These are phyloP conservation scores for Rhizopogon vinicolor DNA, from an alignment of 768 basidiomycete genomes.

Conservation along the genomic window DNA sequence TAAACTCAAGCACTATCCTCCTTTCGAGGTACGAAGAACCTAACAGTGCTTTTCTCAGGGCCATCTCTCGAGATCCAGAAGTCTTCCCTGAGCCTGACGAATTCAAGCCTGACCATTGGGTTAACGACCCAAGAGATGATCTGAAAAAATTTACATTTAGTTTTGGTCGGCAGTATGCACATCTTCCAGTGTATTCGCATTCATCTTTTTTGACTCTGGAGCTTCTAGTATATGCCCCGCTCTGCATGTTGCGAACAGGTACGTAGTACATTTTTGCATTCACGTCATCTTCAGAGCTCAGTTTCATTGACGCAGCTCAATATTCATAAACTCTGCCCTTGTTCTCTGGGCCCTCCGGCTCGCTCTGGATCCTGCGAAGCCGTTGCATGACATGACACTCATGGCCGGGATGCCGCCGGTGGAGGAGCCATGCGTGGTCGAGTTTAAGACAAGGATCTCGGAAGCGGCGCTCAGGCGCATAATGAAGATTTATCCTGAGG, in stretches of 20 bases:
- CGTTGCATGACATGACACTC: background rate
- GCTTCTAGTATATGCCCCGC: conserved; percentile 49
- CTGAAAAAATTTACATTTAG: conserved; percentile 49
- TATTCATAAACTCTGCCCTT: background rate
- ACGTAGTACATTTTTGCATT: background rate
- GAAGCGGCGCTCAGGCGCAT: background rate
- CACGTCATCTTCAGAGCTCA: background rate
- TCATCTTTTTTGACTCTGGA: background rate
- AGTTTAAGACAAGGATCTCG: background rate
- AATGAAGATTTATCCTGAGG: background rate
- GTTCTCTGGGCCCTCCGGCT: background rate
- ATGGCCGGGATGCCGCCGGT: background rate
- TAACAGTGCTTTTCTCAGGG: background rate
- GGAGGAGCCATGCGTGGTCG: background rate
- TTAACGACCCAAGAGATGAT: conserved; percentile 38
- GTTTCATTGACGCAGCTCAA: background rate
- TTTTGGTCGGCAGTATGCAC: conserved; percentile 39
- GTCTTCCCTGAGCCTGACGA: conserved; percentile 34
- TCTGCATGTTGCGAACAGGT: conserved; percentile 38
- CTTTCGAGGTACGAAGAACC: background rate
- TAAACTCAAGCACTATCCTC: background rate
- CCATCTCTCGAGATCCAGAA: conserved; percentile 14
- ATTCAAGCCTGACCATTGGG: conserved; percentile 56
- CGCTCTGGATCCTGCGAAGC: background rate
- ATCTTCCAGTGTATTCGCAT: background rate